Evolutionary conservation across 2,329 filamentous ascomycete genomes (phyloP), one percentile per base, ranked within the genome.

Genomic region (Beauveria brongniartii): DNA sequence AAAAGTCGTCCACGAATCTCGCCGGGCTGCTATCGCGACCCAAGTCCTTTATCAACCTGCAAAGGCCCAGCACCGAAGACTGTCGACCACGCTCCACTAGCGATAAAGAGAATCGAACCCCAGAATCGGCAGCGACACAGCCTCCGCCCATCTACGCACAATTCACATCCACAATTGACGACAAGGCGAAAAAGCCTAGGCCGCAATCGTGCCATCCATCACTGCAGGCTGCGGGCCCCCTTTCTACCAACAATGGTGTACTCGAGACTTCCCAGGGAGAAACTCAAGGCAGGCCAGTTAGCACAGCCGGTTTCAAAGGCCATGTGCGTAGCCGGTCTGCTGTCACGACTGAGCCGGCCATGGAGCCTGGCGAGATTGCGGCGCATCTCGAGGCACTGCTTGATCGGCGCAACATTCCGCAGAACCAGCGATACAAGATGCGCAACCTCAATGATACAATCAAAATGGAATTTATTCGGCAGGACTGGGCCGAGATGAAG

Each of bases 401-500:
- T 73, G 91, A 96, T 71, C 86, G 92, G 20, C 84, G 93, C 65
- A 96, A 97, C 69, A 96, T 97, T 59, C 92, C 93, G 3, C 90
- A 95, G 69, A 90, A 96, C 65, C 92, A 96, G 80, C 83, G 93
- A 60, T 91, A 93, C 73, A 95, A 95, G 76, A 97, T 99, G 92
- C 85, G 93, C 51, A 92, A 87, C 61, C 78, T 99, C 63, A 91
- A 90, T 64, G 83, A 91, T 65, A 89, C 90, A 41, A 92, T 97
- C 77, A 99, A 99, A 75, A 90, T 92, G 71, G 92, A 97, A 70
- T 95, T 99, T 68, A 92, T 97, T 68, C 87, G 88, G 58, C 92
- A 96, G 72, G 90, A 97, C 71, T 91, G 90, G 80, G 85, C 84
- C 7, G 88, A 89, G 71, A 86, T 81, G 74, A 77, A 79, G 72